phyloP scores from a whole-genome alignment of 2,329 filamentous ascomycete species.

The Apiospora sp. region DNA sequence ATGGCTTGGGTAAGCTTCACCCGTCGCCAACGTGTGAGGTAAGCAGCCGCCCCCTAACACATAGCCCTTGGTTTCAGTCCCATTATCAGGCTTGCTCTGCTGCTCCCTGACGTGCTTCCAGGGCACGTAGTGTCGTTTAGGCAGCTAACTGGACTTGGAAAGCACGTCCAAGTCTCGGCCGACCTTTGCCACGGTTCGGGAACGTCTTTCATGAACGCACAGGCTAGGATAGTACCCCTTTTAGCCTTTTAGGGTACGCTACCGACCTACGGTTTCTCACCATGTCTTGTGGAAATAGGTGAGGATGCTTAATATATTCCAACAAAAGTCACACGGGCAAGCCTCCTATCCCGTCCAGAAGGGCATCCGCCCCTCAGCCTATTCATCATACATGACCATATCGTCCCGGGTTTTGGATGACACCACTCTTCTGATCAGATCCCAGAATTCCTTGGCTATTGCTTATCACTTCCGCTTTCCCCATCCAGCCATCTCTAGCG shows the following conservation, averaged over 20 bases:
- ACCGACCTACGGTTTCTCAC: background rate
- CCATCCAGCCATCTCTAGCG: background rate
- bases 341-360: background rate
- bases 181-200: background rate
- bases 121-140: too few species aligned
- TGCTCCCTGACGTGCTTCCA: too few species aligned
- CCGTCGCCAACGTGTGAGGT: background rate
- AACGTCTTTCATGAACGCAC: constrained; percentile 10
- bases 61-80: background rate
- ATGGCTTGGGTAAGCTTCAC: constrained; percentile 14
- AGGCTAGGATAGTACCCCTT: background rate
- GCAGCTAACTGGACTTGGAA: background rate
- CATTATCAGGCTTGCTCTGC: background rate
- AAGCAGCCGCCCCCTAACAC: background rate
- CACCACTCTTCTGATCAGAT: background rate
- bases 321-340: background rate
- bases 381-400: background rate
- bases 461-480: background rate
- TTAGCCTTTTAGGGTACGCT: background rate
- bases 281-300: background rate
- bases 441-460: background rate
- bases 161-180: background rate
- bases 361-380: background rate
- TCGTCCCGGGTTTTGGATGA: background rate
- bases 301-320: background rate